Base-by-base conservation (phyloP, 2,329 filamentous ascomycete species). In the Karstenula rhodostoma region DNA sequence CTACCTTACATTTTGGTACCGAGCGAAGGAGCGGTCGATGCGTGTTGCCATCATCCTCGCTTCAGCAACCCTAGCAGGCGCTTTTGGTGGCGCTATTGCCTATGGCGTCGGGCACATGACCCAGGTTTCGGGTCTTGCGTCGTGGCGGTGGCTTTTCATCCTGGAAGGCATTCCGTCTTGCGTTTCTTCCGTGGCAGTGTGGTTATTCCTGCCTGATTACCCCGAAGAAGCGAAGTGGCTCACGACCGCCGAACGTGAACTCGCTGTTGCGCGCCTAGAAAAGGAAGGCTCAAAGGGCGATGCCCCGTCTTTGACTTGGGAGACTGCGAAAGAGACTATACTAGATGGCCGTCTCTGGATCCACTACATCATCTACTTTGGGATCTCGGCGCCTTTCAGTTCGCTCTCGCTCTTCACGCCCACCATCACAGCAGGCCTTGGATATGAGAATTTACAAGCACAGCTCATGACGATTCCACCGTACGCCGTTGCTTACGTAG, bases 391-490 rank as follows among this genome's bases (percentile, higher is more conserved):
- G 13, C 71, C 70, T 1, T 73, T 69, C 35, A 65, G 61, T 1
- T 63, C 60, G 2, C 77, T 90, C 33, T 87, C 86, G 0, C 79
- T 77, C 78, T 91, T 83, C 74, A 83, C 90, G 0, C 89, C 89
- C 0, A 87, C 85, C 1, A 90, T 91, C 58, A 87, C 89, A 51
- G 82, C 82, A 2, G 87, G 86, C 0, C 68, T 86, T 3, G 83
- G 83, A 0, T 86, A 83, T 64, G 73, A 84, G 19, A 82, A 85
- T 55, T 77, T 89, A 4, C 71, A 81, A 52, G 87, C 88, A 4
- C 88, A 90, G 74, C 75, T 90, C 17, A 88, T 90, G 85, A 89
- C 87, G 0, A 87, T 90, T 0, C 88, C 88, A 1, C 88, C 88
- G 0, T 90, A 88, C 73, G 87, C 85, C 2, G 84, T 84, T 1